These are phyloP conservation scores for Bipolaris victoriae DNA, from an alignment of 2,329 filamentous ascomycete species.

Conservation along the genomic window DNA sequence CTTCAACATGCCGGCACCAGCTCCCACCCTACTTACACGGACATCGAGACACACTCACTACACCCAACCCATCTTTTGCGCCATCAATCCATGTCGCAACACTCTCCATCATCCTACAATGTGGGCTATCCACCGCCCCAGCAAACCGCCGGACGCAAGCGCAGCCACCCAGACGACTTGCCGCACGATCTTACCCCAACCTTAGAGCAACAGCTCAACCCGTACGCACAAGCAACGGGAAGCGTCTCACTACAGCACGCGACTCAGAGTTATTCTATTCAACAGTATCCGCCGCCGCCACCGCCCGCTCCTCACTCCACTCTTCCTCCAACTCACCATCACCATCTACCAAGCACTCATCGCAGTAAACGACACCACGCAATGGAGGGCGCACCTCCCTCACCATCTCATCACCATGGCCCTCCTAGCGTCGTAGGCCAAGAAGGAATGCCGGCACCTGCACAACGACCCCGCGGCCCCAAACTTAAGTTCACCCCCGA, in stretches of 20 bases:
- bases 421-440: conserved; percentile 87
- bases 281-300: conserved; percentile 44
- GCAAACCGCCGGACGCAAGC: conserved; percentile 49
- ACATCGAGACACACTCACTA: conserved; percentile 48
- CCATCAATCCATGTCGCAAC: conserved; percentile 47
- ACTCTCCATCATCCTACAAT: conserved; percentile 46
- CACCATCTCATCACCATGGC: conserved; percentile 57
- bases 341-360: conserved; percentile 75
- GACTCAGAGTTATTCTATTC: conserved; percentile 45
- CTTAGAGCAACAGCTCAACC: conserved; percentile 48
- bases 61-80: conserved; percentile 45
- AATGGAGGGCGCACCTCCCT: conserved; percentile 53
- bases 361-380: conserved; percentile 68
- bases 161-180: conserved; percentile 51
- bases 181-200: conserved; percentile 49
- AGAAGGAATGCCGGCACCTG: conserved; percentile 84
- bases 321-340: conserved; percentile 65
- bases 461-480: conserved; percentile 78
- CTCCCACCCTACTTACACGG: conserved; percentile 48
- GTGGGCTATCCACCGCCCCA: conserved; percentile 44
- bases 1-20: conserved; percentile 47
- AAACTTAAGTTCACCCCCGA: conserved; percentile 95
- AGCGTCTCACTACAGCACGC: conserved; percentile 51
- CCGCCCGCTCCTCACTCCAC: conserved; percentile 32
- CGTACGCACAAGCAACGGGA: conserved; percentile 46